Conservation (phyloP, 345 rosid species). For the Euphorbia peplus region DNA sequence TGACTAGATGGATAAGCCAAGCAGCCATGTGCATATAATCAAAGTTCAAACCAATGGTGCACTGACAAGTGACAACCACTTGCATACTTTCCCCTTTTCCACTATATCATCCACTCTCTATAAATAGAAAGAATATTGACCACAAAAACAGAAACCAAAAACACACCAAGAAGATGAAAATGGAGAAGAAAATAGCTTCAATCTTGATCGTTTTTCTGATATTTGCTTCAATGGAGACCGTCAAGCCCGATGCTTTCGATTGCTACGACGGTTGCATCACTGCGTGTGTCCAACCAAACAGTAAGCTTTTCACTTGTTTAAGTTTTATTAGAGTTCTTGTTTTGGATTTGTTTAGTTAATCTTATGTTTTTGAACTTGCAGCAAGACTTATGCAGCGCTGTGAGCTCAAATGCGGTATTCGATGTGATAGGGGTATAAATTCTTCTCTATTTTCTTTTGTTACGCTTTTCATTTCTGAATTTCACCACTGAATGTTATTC, state of each 20-base stretch:
- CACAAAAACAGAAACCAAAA: too few relatives aligned
- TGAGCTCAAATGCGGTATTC: slow-evolving; percentile 16
- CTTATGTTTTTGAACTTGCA: background rate
- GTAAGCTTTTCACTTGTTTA: background rate
- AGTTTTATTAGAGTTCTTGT: background rate
- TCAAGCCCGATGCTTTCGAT: background rate
- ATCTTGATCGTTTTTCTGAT: background rate
- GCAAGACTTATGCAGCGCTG: slow-evolving; percentile 16
- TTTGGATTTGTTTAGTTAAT: background rate
- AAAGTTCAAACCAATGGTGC: background rate
- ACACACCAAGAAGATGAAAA: background rate
- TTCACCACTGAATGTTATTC: background rate
- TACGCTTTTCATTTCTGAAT: background rate
- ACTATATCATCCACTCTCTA: too few relatives aligned
- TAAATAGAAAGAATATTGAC: too few relatives aligned
- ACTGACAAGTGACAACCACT: background rate
- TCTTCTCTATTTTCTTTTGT: background rate
- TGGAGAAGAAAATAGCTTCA: background rate
- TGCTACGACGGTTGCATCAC: slow-evolving; percentile 23
- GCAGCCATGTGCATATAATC: background rate
- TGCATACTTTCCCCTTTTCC: background rate
- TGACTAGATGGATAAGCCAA: background rate
- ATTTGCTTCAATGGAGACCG: background rate
- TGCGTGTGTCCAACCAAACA: slow-evolving; percentile 16
- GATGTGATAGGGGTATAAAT: background rate